These are phyloP conservation scores for Rutstroemia sp. DNA, from an alignment of 2,329 filamentous ascomycete species.

Conservation along the genomic window DNA sequence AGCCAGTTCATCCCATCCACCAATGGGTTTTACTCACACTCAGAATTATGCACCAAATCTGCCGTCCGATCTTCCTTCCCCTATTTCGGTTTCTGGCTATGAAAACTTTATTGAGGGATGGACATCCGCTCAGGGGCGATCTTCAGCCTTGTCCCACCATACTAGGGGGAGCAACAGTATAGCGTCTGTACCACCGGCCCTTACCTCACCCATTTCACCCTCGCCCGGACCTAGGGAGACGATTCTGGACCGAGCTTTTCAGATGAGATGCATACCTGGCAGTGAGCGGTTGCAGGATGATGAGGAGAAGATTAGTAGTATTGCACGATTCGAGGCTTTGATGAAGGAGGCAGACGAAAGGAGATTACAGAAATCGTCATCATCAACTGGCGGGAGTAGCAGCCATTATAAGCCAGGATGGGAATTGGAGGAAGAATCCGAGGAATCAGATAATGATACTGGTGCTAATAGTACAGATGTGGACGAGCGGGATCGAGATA, in stretches of 20 bases:
- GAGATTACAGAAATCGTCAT: conserved; percentile 26
- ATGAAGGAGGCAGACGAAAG: conserved; percentile 53
- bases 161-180: conserved; percentile 47
- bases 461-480: conserved; percentile 30
- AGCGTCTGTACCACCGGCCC: conserved; percentile 38
- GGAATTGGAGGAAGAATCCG: conserved; percentile 30
- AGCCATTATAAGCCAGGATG: conserved; percentile 22
- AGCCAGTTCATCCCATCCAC: conserved; percentile 30
- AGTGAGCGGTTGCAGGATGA: conserved; percentile 44
- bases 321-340: conserved; percentile 58
- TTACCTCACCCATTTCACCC: conserved; percentile 27
- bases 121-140: conserved; percentile 51
- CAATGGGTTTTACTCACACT: conserved; percentile 39
- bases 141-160: conserved; percentile 49
- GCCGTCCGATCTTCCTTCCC: conserved; percentile 50
- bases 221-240: conserved; percentile 51
- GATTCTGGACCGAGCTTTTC: conserved; percentile 60
- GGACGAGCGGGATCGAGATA: conserved; percentile 12
- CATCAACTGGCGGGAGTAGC: conserved; percentile 3
- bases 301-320: conserved; percentile 56
- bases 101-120: conserved; percentile 55
- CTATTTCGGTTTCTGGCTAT: conserved; percentile 42
- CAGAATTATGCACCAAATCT: conserved; percentile 42
- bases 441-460: conserved; percentile 32
- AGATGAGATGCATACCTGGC: conserved; percentile 55